A percentile compares a stretch with the other conserved stretches of the same genome.
Evolutionary conservation across 352 stramenopile genomes (phyloP).

Genomic region (Phytopythium helicoides): DNA sequence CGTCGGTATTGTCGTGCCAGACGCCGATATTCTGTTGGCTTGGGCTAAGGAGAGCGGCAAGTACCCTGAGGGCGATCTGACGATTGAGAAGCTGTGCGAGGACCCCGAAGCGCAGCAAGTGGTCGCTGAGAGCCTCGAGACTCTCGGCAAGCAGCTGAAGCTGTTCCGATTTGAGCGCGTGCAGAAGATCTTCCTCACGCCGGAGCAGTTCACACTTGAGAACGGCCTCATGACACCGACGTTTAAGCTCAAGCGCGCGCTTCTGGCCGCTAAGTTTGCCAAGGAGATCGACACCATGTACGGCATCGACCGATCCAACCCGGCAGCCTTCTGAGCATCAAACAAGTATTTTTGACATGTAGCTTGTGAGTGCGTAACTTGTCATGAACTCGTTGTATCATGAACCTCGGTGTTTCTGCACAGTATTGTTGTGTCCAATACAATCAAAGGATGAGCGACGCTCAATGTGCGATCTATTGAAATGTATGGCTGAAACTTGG

Average conservation of each 20-base stretch:
- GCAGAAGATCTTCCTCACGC: conserved; percentile 83
- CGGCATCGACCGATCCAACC: background rate
- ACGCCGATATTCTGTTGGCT: conserved; percentile 82
- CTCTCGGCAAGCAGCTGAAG: conserved; percentile 50
- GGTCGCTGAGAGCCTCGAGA: conserved; percentile 77
- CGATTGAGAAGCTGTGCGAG: conserved; percentile 17
- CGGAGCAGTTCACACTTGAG: conserved; percentile 86
- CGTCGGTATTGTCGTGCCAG: conserved; percentile 93
- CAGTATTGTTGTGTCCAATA: too few species aligned
- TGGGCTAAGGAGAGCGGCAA: conserved; percentile 59
- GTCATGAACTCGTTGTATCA: too few species aligned
- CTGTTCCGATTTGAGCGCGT: conserved; percentile 93
- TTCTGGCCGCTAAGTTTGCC: conserved; percentile 86
- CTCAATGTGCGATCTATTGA: too few species aligned
- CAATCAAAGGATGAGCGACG: too few species aligned
- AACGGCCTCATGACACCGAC: conserved; percentile 95
- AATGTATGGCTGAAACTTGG: too few species aligned
- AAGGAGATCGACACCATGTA: conserved; percentile 86
- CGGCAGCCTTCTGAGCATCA: background rate
- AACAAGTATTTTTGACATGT: too few species aligned
- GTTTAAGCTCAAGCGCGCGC: conserved; percentile 95
- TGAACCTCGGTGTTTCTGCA: too few species aligned
- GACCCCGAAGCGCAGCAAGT: conserved; percentile 29
- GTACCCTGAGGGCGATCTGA: conserved; percentile 11
- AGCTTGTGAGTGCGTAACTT: too few species aligned